Evolutionary conservation across 768 basidiomycete genomes (phyloP).

Genomic region (Boletales sp.): DNA sequence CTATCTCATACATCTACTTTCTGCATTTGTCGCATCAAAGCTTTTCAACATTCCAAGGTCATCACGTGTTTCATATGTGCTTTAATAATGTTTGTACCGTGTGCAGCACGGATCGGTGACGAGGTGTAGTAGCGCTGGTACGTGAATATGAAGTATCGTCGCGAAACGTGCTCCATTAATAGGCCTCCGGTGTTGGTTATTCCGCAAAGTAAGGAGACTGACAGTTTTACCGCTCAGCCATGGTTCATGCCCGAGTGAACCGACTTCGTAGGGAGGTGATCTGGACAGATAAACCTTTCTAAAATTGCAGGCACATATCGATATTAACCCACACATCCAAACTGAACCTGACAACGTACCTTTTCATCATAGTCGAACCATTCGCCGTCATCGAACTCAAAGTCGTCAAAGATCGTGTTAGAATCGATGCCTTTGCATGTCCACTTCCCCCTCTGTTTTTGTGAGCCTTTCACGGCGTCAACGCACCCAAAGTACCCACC

Average conservation of each 20-base stretch:
- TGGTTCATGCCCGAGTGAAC: constrained; percentile 59
- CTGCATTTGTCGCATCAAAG: constrained; percentile 19
- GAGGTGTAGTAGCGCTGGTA: constrained; percentile 29
- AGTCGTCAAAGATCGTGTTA: constrained; percentile 56
- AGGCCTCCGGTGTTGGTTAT: too few species aligned
- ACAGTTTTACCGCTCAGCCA: too few species aligned
- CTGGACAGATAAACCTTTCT: constrained; percentile 64
- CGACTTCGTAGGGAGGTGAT: constrained; percentile 63
- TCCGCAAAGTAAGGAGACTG: too few species aligned
- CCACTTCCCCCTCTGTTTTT: constrained; percentile 65
- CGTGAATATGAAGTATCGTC: constrained; percentile 21
- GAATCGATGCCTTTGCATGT: constrained; percentile 61
- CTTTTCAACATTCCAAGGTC: constrained; percentile 11
- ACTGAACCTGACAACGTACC: constrained; percentile 35
- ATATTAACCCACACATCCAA: not conserved
- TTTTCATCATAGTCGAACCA: constrained; percentile 95
- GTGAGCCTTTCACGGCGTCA: not conserved
- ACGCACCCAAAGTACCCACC: constrained; percentile 37
- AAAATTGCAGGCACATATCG: not conserved
- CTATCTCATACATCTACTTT: constrained; percentile 27
- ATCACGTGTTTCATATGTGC: constrained; percentile 30
- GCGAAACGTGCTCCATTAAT: not conserved
- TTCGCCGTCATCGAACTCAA: constrained; percentile 48
- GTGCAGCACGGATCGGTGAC: constrained; percentile 25
- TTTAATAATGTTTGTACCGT: constrained; percentile 32